Evolutionary conservation across 1,284 basidiomycete genomes (phyloP).

Genomic region (Flammula alnicola): DNA sequence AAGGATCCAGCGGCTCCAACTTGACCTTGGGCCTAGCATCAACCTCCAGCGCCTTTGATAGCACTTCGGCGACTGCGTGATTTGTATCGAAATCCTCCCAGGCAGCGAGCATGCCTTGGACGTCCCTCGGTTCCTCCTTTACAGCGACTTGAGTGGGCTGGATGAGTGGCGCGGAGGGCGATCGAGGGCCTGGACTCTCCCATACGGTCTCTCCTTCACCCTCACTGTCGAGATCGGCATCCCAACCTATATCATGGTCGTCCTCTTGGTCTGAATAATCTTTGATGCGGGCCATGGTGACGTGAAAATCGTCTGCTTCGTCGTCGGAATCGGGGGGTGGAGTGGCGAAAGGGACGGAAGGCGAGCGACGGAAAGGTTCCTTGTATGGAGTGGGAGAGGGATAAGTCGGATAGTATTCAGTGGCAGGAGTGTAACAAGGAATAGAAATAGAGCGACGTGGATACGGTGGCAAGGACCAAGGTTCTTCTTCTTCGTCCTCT

Average conservation of each 20-base stretch:
- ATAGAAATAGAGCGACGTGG: conserved; percentile 57
- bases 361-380: conserved; percentile 52
- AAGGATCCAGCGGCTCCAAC: conserved; percentile 41
- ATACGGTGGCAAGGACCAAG: conserved; percentile 47
- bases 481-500: conserved; percentile 35
- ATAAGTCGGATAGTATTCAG: conserved; percentile 39
- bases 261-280: conserved; percentile 29
- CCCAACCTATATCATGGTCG: conserved; percentile 33
- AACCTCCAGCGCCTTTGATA: conserved; percentile 39
- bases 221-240: conserved; percentile 49
- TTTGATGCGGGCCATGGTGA: conserved; percentile 48
- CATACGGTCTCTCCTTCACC: conserved; percentile 54
- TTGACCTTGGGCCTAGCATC: conserved; percentile 13
- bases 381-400: conserved; percentile 28
- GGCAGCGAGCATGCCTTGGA: conserved; percentile 63
- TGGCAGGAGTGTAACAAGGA: conserved; percentile 53
- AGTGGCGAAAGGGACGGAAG: conserved; percentile 59
- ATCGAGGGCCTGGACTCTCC: conserved; percentile 63
- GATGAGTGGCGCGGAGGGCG: conserved; percentile 51
- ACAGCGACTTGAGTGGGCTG: conserved; percentile 43
- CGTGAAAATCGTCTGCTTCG: conserved; percentile 50
- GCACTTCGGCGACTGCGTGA: conserved; percentile 42
- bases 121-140: conserved; percentile 64
- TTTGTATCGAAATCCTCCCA: conserved; percentile 64
- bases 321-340: conserved; percentile 73